Evolutionary conservation across 148 eudicot genomes (phyloP), one percentile per base, ranked within the genome.

Genomic region (Rhododendron simsii): DNA sequence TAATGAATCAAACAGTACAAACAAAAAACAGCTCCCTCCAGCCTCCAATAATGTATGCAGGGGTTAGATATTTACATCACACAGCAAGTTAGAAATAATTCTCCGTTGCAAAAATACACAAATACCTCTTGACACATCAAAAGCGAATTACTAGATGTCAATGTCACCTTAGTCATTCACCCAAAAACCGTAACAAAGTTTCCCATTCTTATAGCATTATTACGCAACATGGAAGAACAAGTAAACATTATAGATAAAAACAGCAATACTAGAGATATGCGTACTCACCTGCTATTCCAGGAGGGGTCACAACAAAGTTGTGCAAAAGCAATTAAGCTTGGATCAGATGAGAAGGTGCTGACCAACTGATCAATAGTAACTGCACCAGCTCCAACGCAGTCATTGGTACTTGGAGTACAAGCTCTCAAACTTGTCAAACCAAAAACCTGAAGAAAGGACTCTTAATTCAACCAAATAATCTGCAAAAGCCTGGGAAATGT

Each of bases 281-380:
- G 57, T 86, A 87, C 86, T 88, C 90, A 91, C 99, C 94, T 95
- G 93, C 82, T 89, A 83, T 88, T 93, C 94, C 98, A 94, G 75
- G 98, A 91, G 81, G 95, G 90, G 83, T 94, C 95, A 86, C 94
- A 90, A 89, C 98, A 97, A 84, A 94, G 94, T 90, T 94, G 98
- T n/a, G 98, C 96, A 88, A 97, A 97, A 61, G 98, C 95, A 90
- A 95, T 93, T 85, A 97, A 91, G 88, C 99, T 97, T 75, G 99
- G 99, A 90, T 97, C 95, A 51, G 99, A 97, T 50, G 98, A 95
- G 89, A 97, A 95, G 51, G 96, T 95, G 88, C 98, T 95, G 88
- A 97, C 98, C 91, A 97, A 88, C 84, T 97, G 96, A 89, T 96
- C 98, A 83, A 95, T 92, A 69, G 92, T 90, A 79, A 87, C 89